A percentile compares a stretch with the other conserved stretches of the same genome.
phyloP scores from a whole-genome alignment of 495 filamentous ascomycete species.

The Sabuloglossum arenarium region DNA sequence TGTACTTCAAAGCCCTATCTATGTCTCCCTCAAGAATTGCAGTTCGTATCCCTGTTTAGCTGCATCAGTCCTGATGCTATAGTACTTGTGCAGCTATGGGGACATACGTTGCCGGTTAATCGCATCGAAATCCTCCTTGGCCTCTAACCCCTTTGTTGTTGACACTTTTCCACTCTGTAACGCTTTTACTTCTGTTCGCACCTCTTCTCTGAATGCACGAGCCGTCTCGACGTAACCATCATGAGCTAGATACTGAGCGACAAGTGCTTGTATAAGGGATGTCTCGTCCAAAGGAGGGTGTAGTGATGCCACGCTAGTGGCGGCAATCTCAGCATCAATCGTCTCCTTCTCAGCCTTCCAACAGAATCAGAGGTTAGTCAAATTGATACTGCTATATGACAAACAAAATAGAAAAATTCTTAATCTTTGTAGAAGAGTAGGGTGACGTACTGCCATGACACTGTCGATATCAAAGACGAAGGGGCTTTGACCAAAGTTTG shows the following conservation, averaged over 20 bases:
- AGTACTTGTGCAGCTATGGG: not conserved
- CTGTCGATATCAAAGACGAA: conserved; percentile 89
- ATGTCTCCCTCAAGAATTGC: conserved; percentile 88
- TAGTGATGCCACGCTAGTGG: conserved; percentile 29
- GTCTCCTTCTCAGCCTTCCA: conserved; percentile 36
- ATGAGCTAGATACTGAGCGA: conserved; percentile 78
- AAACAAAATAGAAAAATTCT: not conserved
- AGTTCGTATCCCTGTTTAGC: conserved; percentile 48
- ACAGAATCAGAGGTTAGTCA: conserved; percentile 10
- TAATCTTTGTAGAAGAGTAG: not conserved
- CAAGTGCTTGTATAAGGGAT: conserved; percentile 58
- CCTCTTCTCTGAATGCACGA: conserved; percentile 68
- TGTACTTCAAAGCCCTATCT: conserved; percentile 69
- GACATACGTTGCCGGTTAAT: conserved; percentile 64
- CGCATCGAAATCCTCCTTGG: conserved; percentile 75
- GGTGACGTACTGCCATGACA: conserved; percentile 48
- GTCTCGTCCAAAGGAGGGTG: conserved; percentile 51
- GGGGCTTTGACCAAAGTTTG: conserved; percentile 79
- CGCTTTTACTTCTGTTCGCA: conserved; percentile 45
- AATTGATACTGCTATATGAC: not conserved
- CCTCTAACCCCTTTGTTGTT: conserved; percentile 38
- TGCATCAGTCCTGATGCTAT: not conserved
- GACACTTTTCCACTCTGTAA: conserved; percentile 33
- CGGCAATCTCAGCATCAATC: conserved; percentile 34
- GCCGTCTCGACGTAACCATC: conserved; percentile 96